Percentiles rank a stretch among this genome's conserved stretches.
phyloP scores from a whole-genome alignment of 2,329 filamentous ascomycete genomes.

The Diaporthe ilicicola region DNA sequence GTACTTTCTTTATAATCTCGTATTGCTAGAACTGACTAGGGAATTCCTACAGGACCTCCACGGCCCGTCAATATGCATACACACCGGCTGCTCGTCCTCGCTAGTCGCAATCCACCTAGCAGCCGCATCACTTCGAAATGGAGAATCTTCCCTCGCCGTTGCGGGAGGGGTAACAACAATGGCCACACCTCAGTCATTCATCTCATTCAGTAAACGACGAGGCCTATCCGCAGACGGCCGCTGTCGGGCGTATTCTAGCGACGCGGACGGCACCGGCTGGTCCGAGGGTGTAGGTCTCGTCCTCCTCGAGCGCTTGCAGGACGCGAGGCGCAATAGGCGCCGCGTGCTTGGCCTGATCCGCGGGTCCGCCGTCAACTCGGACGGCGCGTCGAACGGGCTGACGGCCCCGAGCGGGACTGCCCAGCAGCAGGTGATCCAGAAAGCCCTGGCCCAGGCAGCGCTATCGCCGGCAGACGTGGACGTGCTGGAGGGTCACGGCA shows the following conservation, averaged over 20 bases:
- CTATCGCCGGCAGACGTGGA: conserved; percentile 39
- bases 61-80: conserved; percentile 6
- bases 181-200: conserved; percentile 6
- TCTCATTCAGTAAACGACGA: conserved; percentile 16
- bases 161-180: conserved; percentile 17
- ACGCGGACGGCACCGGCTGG: conserved; percentile 53
- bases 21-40: not conserved
- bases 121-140: not conserved
- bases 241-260: conserved; percentile 45
- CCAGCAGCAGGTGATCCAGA: conserved; percentile 38
- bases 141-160: conserved; percentile 2
- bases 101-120: conserved; percentile 19
- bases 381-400: conserved; percentile 46
- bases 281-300: conserved; percentile 53
- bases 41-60: not conserved
- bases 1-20: not conserved
- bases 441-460: conserved; percentile 34
- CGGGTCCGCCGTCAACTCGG: conserved; percentile 46
- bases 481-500: conserved; percentile 46
- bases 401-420: conserved; percentile 37
- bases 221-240: conserved; percentile 37
- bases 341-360: conserved; percentile 46
- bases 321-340: conserved; percentile 52
- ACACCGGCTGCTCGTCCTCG: conserved; percentile 21
- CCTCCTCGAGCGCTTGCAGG: conserved; percentile 51